Evolutionary conservation across 345 rosid species (phyloP), one percentile per base, ranked within the genome.

Genomic region (Hypericum androsaemum): DNA sequence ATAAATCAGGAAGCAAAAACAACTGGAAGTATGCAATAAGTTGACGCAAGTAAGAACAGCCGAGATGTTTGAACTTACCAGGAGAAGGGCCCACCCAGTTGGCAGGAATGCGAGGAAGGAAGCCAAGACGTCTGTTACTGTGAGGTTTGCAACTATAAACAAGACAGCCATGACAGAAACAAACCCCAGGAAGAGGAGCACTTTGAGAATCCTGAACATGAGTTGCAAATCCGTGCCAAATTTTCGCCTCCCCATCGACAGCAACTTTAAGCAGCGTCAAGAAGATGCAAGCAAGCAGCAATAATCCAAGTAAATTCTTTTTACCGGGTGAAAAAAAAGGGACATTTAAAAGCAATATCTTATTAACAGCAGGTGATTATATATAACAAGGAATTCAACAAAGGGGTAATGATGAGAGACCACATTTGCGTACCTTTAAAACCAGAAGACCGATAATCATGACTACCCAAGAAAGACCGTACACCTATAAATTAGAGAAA

Each of bases 161-260:
- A 85, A 60, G 55, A 86, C 76, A 2, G 97, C 82, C 95, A 94
- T 80, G 64, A 83, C 86, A 7, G 89, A 81, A 75, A 86, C 16
- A 72, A 94, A 80, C 12, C 82, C 95, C 3, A 94, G 94, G 70
- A 86, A 86, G 32, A 86, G 66, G 65, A 94, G 89, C 12, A 90
- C 97, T 65, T 88, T 94, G 59, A 94, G 89, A 64, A 94, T 83
- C 69, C 97, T 76, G 71, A 82, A 83, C 90, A 82, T 88, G 52
- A 88, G 95, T 58, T 73, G 97, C 68, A 88, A 81, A 69, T 83
- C 88, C 2, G 85, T 66, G 12, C 86, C 76, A 28, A 94, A 88
- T 44, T 70, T 82, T 47, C 88, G 60, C 68, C 99, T 77, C 44
- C 92, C 97, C 78, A 88, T 67, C 10, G 94, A 82, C 28, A 82